phyloP scores from a whole-genome alignment of 2,329 filamentous ascomycete species.

The Ophiostoma sp. region DNA sequence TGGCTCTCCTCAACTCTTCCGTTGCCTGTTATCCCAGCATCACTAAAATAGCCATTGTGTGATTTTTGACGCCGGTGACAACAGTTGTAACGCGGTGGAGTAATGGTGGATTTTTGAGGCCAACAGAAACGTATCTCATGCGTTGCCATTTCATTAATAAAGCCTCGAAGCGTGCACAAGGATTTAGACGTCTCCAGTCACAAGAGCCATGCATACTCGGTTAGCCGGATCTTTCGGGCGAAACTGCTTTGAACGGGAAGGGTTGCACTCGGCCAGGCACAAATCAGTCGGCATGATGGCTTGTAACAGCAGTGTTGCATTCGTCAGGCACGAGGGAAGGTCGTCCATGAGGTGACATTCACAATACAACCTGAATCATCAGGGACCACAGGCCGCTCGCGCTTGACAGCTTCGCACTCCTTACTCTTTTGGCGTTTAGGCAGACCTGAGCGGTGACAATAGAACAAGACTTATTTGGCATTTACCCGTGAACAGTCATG shows the following conservation, averaged over 20 bases:
- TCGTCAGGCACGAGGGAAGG: neutral
- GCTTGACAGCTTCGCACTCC: too few relatives aligned
- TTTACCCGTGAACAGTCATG: too few relatives aligned
- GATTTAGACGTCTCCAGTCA: neutral
- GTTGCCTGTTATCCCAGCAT: too few relatives aligned
- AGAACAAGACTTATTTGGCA: too few relatives aligned
- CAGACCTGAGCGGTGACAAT: too few relatives aligned
- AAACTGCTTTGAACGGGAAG: neutral
- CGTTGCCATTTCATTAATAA: neutral
- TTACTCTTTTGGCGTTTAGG: too few relatives aligned
- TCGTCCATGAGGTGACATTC: neutral
- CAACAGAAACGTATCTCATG: slow-evolving; percentile 4
- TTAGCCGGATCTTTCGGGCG: neutral
- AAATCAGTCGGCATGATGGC: neutral
- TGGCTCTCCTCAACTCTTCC: too few relatives aligned
- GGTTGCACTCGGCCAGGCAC: neutral
- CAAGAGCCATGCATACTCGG: neutral
- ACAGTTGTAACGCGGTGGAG: neutral
- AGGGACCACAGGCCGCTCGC: neutral
- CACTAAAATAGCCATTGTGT: too few relatives aligned
- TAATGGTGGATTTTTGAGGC: neutral
- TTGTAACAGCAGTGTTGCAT: neutral
- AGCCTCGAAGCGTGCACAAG: neutral
- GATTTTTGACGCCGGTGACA: too few relatives aligned
- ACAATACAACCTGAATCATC: neutral